Conservation (phyloP, 768 basidiomycete species). For the Lentinula lateritia region DNA sequence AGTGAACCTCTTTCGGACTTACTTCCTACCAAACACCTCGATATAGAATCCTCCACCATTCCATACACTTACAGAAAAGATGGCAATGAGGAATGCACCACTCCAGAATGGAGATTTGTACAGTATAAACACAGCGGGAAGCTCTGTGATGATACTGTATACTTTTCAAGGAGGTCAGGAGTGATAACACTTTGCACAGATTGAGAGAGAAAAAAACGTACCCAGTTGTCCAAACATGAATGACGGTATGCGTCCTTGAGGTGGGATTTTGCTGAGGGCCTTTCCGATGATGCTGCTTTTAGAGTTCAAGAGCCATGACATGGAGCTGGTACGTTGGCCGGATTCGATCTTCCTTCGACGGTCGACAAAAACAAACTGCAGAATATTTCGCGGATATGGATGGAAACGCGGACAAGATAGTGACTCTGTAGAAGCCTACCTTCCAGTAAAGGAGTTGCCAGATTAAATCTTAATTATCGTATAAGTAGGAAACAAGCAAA, state of each 20-base stretch:
- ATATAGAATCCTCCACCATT: conserved; percentile 96
- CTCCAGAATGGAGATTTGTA: conserved; percentile 81
- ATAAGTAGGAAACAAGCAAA: neutral
- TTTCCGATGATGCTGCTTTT: conserved; percentile 82
- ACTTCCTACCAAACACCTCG: conserved; percentile 97
- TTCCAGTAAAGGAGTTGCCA: conserved; percentile 98
- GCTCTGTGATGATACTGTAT: conserved; percentile 80
- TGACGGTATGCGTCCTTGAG: conserved; percentile 54
- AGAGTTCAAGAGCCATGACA: conserved; percentile 83
- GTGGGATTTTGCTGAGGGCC: conserved; percentile 52
- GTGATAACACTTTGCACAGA: conserved; percentile 1
- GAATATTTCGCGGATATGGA: neutral
- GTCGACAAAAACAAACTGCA: conserved; percentile 79
- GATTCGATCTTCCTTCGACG: conserved; percentile 87
- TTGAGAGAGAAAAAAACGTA: conserved; percentile 20
- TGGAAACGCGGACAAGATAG: neutral
- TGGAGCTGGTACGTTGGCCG: conserved; percentile 85
- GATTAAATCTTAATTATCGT: conserved; percentile 57
- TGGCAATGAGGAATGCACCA: conserved; percentile 68
- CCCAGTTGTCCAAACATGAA: conserved; percentile 88
- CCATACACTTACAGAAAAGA: conserved; percentile 89
- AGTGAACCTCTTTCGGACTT: conserved; percentile 22
- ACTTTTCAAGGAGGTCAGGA: conserved; percentile 33
- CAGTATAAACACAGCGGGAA: conserved; percentile 78
- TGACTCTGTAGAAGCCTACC: conserved; percentile 24